A percentile compares a stretch with the other conserved stretches of the same genome.
Evolutionary conservation across 306 rosid species (phyloP).

Genomic region (Amphicarpaea edgeworthii): DNA sequence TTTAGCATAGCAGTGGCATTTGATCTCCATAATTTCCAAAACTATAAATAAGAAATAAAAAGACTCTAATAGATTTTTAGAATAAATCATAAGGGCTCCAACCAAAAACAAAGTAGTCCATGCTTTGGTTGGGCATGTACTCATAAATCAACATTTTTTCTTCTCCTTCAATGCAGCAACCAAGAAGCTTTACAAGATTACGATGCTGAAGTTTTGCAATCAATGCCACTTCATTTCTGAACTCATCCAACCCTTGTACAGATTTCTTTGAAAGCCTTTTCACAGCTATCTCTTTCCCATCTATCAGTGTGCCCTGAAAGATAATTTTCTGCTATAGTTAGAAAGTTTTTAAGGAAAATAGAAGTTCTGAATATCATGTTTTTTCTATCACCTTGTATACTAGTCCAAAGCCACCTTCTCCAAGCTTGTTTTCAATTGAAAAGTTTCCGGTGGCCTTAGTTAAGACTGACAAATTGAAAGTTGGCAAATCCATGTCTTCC

Average conservation of each 20-base stretch:
- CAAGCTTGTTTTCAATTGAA: constrained; percentile 45
- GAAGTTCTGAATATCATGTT: not conserved
- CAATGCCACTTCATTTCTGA: constrained; percentile 5
- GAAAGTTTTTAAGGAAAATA: not conserved
- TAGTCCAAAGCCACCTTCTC: constrained; percentile 58
- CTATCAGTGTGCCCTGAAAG: not conserved
- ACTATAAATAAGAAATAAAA: not conserved
- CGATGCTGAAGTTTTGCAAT: constrained; percentile 28
- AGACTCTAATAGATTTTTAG: not conserved
- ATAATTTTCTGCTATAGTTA: not conserved
- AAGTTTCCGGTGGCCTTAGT: constrained; percentile 49
- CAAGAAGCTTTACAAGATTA: constrained; percentile 31
- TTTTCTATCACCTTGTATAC: constrained; percentile 46
- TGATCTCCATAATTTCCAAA: not conserved
- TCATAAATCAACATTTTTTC: constrained; percentile 30
- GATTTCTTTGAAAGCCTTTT: constrained; percentile 5
- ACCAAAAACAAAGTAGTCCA: constrained; percentile 35
- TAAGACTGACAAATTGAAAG: constrained; percentile 41
- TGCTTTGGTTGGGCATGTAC: constrained; percentile 28
- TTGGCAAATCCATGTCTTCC: constrained; percentile 47
- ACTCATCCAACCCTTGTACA: not conserved
- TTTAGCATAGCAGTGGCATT: not conserved
- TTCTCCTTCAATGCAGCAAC: constrained; percentile 28
- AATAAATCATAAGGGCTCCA: not conserved
- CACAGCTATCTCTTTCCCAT: constrained; percentile 13